Evolutionary conservation across 495 filamentous ascomycete genomes (phyloP).

Genomic region (Penicillium lividum): DNA sequence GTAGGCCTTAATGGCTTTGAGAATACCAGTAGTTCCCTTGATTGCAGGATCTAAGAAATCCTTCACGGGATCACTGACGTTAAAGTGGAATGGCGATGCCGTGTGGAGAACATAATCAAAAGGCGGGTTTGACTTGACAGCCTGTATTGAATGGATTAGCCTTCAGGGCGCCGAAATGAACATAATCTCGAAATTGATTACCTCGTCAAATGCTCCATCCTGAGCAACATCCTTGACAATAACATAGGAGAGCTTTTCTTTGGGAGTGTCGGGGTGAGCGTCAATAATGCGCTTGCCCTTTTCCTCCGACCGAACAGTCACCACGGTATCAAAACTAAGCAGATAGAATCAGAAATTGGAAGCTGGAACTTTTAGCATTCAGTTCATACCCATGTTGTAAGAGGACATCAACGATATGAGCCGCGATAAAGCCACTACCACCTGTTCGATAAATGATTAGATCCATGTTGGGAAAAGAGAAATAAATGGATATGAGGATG

Average conservation of each 20-base stretch:
- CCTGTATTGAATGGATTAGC: conserved; percentile 25
- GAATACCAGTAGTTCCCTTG: conserved; percentile 78
- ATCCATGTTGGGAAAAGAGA: neutral
- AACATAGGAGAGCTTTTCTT: conserved; percentile 68
- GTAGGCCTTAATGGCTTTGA: conserved; percentile 71
- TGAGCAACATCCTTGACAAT: conserved; percentile 84
- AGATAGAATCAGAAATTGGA: conserved; percentile 8
- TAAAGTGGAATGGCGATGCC: conserved; percentile 82
- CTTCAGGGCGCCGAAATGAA: neutral
- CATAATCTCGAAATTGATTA: conserved; percentile 11
- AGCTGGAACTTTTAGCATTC: neutral
- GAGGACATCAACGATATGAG: conserved; percentile 77
- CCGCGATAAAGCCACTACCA: conserved; percentile 73
- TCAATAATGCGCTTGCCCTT: conserved; percentile 76
- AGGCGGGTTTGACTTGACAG: conserved; percentile 67
- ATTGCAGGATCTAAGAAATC: conserved; percentile 84
- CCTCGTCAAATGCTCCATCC: conserved; percentile 75
- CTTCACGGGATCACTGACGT: conserved; percentile 68
- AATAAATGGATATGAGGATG: neutral
- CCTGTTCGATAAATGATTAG: conserved; percentile 36
- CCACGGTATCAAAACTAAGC: conserved; percentile 68
- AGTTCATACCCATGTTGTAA: conserved; percentile 55
- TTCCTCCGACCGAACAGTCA: conserved; percentile 76
- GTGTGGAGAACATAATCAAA: conserved; percentile 89
- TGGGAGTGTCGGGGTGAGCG: conserved; percentile 59